These are phyloP conservation scores for Nannochloropsis oceanica DNA, from an alignment of 108 stramenopile genomes.

Conservation along the genomic window DNA sequence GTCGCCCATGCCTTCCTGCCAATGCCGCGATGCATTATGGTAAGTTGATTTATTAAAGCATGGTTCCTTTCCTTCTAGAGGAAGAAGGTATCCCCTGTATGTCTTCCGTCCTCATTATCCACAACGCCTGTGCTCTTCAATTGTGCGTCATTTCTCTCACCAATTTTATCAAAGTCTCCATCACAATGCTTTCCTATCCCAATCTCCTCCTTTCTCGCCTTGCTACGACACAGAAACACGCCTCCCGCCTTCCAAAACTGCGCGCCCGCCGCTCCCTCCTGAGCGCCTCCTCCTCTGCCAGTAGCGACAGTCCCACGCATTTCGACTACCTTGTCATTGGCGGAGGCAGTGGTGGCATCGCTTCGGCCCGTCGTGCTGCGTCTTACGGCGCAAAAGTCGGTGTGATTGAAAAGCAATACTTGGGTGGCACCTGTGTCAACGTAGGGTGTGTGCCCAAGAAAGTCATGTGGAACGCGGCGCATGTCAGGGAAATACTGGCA, in stretches of 20 bases:
- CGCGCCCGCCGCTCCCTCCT: background rate
- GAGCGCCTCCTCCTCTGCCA: background rate
- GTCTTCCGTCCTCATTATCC: too few species aligned
- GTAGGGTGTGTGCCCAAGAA: constrained; percentile 95
- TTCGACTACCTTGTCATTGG: constrained; percentile 59
- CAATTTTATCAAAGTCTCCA: background rate
- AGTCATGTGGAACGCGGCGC: constrained; percentile 66
- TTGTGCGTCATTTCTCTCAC: background rate
- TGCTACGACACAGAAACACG: background rate
- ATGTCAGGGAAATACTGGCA: constrained; percentile 54
- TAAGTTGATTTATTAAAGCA: background rate
- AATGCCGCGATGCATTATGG: background rate
- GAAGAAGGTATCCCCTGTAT: too few species aligned
- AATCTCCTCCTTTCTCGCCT: too few species aligned
- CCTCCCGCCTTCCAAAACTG: background rate
- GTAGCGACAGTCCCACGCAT: background rate
- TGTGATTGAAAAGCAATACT: constrained; percentile 54
- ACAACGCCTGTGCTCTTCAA: background rate
- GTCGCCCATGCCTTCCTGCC: background rate
- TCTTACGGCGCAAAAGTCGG: constrained; percentile 62
- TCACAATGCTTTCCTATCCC: background rate
- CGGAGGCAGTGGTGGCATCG: constrained; percentile 52
- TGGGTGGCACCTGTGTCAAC: constrained; percentile 93
- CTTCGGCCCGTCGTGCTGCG: constrained; percentile 57
- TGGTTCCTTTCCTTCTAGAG: too few species aligned